Evolutionary conservation across 331 rosid species (phyloP), one percentile per base, ranked within the genome.

Genomic region (Arachis monticola): DNA sequence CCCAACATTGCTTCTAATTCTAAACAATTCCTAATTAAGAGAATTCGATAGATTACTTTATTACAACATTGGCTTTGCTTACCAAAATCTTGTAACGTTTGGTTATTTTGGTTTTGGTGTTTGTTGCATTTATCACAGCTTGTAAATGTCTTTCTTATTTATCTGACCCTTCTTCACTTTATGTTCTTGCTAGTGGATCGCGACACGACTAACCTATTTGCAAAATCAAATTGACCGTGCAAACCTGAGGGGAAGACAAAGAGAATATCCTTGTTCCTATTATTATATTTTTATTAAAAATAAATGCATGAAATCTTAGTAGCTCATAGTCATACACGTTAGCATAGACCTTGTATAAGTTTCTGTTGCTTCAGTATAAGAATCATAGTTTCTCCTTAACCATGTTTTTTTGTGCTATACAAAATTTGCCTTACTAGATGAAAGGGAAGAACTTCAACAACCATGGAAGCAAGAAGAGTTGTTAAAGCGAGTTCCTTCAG

Each of bases 211-310:
- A 41, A 78, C n/a, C 27, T n/a, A 74, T 67, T 69, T 93, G 82
- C 88, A 88, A 71, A 69, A 53, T 59, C 81, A 79, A 72, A 82
- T 93, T 50, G 95, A 93, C 56, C 81, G 60, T 3, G 83, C 90
- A 52, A 93, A 82, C 53, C 81, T 83, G 80, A 82, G 83, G 51
- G 97, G 96, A 69, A 77, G 88, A 75, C 79, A 73, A 48, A 83
- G 79, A 77, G 85, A 88, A 92, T 92, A 90, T 92, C 97, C 96
- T 92, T 81, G 90, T 81, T 72, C 65, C 63, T 35, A 35, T 35
- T 35, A 35, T 35, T 35, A 11, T 57, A 53, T 70, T 66, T 48
- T 50, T 22, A 32, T 44, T 31, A 41, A 69, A 53, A 73, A 22
- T 22, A 64, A 30, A 69, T 42, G 41, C 58, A 51, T 64, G 69